These are phyloP conservation scores for Penicillium olsonii DNA, from an alignment of 2,329 filamentous ascomycete genomes.

Conservation along the genomic window DNA sequence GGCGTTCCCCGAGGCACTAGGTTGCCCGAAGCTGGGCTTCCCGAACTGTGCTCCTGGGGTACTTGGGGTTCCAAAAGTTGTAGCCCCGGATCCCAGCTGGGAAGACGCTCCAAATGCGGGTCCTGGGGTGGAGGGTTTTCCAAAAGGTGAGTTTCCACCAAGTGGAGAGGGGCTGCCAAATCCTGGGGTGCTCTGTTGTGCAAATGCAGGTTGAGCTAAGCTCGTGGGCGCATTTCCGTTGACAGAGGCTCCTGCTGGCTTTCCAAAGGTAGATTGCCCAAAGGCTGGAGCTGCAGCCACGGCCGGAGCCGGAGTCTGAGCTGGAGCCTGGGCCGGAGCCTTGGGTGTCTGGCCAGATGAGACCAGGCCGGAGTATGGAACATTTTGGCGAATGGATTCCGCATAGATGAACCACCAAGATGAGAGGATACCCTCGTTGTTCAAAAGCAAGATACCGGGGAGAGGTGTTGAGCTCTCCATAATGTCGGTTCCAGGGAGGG, in stretches of 20 bases:
- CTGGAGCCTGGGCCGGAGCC: constrained; percentile 11
- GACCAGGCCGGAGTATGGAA: constrained; percentile 70
- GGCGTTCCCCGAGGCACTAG: constrained; percentile 30
- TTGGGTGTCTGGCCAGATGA: constrained; percentile 20
- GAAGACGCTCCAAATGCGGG: constrained; percentile 40
- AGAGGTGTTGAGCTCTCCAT: constrained; percentile 77
- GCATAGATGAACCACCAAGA: constrained; percentile 93
- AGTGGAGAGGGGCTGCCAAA: constrained; percentile 34
- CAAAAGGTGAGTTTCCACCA: constrained; percentile 30
- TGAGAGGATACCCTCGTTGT: constrained; percentile 81
- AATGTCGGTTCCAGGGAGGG: constrained; percentile 76
- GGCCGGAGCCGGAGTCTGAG: constrained; percentile 14
- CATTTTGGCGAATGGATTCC: constrained; percentile 75
- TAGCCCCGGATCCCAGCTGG: constrained; percentile 19
- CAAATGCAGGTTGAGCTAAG: too few species aligned
- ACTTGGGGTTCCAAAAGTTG: constrained; percentile 39
- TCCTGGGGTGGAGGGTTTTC: constrained; percentile 30
- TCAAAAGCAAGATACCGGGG: constrained; percentile 81
- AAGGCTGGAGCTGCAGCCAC: constrained; percentile 24
- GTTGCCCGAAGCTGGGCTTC: constrained; percentile 32
- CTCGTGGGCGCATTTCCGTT: too few species aligned
- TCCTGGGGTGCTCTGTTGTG: constrained; percentile 27
- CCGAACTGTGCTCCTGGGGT: constrained; percentile 37
- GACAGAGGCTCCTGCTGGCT: constrained; percentile 27
- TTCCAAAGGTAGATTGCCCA: constrained; percentile 38